Conservation (phyloP, 176 grass and related monocot genomes). For the Dactylis glomerata region DNA sequence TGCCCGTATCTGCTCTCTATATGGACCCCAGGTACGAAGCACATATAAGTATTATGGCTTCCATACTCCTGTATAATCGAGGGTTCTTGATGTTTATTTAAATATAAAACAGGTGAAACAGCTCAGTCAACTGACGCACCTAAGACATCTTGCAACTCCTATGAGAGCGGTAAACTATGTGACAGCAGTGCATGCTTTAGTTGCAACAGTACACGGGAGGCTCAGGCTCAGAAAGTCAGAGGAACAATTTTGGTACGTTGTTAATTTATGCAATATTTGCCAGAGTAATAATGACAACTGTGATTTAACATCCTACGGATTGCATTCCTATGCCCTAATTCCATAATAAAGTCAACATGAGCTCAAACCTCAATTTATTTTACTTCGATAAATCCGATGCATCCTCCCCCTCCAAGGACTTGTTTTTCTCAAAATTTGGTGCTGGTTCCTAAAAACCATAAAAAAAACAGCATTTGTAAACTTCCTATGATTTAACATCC, state of each 20-base stretch:
- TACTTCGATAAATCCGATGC: not conserved
- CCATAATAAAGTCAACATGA: not conserved
- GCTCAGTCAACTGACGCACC: conserved; percentile 80
- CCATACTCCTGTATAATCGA: not conserved
- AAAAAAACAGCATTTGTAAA: not conserved
- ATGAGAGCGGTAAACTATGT: conserved; percentile 56
- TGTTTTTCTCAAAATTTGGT: not conserved
- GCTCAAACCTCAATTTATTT: not conserved
- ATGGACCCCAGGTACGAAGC: conserved; percentile 72
- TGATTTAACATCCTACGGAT: not conserved
- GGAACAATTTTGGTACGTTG: conserved; percentile 64
- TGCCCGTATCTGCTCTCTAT: conserved; percentile 72
- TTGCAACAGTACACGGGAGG: conserved; percentile 68
- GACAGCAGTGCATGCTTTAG: conserved; percentile 48
- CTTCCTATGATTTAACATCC: not conserved
- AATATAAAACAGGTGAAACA: conserved; percentile 63
- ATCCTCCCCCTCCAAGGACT: not conserved
- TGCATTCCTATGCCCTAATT: not conserved
- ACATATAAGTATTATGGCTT: not conserved
- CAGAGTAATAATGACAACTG: not conserved
- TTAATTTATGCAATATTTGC: not conserved
- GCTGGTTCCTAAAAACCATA: not conserved
- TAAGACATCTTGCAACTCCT: conserved; percentile 50
- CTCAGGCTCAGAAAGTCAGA: conserved; percentile 57
- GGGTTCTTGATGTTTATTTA: not conserved